These are phyloP conservation scores for Talaromyces sp. DNA, from an alignment of 2,329 filamentous ascomycete genomes.

Conservation along the genomic window DNA sequence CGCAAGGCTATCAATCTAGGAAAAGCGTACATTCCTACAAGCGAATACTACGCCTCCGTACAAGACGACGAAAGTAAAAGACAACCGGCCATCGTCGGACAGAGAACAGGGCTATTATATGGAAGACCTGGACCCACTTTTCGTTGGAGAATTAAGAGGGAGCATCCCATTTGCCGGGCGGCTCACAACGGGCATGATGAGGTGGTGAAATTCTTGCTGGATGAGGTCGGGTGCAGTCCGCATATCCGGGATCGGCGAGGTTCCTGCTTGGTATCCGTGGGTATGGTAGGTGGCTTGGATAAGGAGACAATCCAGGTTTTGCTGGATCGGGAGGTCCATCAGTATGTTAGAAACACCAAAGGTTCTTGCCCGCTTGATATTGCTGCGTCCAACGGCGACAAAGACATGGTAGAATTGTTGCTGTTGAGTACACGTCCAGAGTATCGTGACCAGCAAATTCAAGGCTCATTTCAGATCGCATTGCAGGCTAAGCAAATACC, in stretches of 20 bases:
- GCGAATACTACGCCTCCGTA: not conserved
- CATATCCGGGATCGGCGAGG: not conserved
- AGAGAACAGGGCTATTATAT: not conserved
- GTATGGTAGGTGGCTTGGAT: not conserved
- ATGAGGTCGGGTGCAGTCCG: constrained; percentile 5
- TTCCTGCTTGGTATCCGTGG: not conserved
- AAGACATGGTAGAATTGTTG: not conserved
- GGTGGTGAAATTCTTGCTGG: constrained; percentile 2
- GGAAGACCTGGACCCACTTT: not conserved
- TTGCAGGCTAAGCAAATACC: not conserved
- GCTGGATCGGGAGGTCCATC: not conserved
- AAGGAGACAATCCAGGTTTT: not conserved
- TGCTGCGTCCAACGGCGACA: not conserved
- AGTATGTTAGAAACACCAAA: not conserved
- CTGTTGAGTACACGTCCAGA: not conserved
- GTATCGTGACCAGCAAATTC: not conserved
- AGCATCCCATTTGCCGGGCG: not conserved
- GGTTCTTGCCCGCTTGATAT: not conserved
- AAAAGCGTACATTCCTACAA: not conserved
- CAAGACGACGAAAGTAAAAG: not conserved
- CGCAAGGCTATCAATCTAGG: not conserved
- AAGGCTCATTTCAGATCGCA: not conserved
- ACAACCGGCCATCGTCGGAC: not conserved
- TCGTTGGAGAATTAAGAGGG: not conserved
- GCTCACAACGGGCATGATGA: not conserved